Evolutionary conservation across 148 eudicot species (phyloP), one percentile per base, ranked within the genome.

Genomic region (Fagopyrum homotropicum): DNA sequence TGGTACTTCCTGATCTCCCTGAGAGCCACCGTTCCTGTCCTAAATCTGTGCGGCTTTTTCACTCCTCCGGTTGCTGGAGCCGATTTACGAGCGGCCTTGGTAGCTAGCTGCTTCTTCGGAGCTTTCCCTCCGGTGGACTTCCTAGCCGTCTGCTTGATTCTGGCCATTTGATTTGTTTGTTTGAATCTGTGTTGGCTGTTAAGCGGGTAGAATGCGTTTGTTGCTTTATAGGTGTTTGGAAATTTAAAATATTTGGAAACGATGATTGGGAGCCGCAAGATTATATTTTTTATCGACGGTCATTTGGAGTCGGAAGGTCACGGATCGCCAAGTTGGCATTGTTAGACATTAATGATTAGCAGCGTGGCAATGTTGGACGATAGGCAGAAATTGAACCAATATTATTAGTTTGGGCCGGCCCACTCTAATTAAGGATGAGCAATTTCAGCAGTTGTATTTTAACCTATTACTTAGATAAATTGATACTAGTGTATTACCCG

Each of bases 1-100:
- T 70, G 73, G 51, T 70, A 70, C 50, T 70, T 70, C 73, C 73
- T 73, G 2, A 73, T 73, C 75, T 70, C 73, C 73, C 50, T 45
- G 14, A 70, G 51, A 19, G 73, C 73, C 50, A 70, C 75, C 16
- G 75, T 50, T 73, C 57, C 75, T 14, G 75, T 45, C 29, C 75
- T 26, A 59, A 47, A 50, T 15, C 60, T 73, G 55, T 73, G 75
- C 9, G 75, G 75, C 75, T 73, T 70, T 49, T 70, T 70, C 29
- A 70, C 73, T 15, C 73, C 73, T 44, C 73, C 73, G 9, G 73
- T 70, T 9, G 73, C 73, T 29, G 73, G 73, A 9, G 51, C 73
- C 48, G 73, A 70, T 44, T 70, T 70, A 19, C 73, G 9, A 47
- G 73, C 73, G 26, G 73, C 73, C 73, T 70, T 70, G 51, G 73